These are phyloP conservation scores for Globisporangium polare DNA, from an alignment of 352 stramenopile species.

Conservation along the genomic window DNA sequence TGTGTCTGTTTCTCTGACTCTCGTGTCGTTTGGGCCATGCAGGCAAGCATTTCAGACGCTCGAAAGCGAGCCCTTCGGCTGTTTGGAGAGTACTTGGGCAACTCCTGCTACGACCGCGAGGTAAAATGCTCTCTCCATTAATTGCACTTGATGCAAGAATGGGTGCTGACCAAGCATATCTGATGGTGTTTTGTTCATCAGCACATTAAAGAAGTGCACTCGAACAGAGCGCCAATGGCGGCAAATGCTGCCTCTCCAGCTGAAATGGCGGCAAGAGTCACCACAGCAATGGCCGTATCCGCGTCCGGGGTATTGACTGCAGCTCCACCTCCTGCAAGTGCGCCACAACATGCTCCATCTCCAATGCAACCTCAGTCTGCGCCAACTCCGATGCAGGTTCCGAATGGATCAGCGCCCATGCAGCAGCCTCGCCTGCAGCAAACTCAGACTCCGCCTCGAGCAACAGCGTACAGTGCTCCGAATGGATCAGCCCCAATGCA, in stretches of 20 bases:
- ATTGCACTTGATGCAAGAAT: too few relatives aligned
- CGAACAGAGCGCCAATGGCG: slow-evolving; percentile 33
- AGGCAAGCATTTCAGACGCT: slow-evolving; percentile 81
- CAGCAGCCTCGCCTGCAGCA: slow-evolving; percentile 1
- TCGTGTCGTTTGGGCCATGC: too few relatives aligned
- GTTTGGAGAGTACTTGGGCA: slow-evolving; percentile 85
- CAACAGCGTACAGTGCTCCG: not conserved
- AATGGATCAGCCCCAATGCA: slow-evolving; percentile 1
- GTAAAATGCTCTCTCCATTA: slow-evolving; percentile 13
- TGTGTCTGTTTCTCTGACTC: not conserved
- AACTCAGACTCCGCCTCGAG: slow-evolving; percentile 6
- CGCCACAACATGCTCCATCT: not conserved
- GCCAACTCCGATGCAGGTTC: not conserved
- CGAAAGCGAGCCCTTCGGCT: slow-evolving; percentile 73
- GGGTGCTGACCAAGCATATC: too few relatives aligned
- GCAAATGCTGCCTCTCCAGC: slow-evolving; percentile 12
- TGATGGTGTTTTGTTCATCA: not conserved
- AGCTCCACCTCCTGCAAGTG: not conserved
- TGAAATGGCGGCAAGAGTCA: slow-evolving; percentile 13
- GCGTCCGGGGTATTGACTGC: slow-evolving; percentile 11
- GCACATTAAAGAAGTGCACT: slow-evolving; percentile 75
- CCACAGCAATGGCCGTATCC: slow-evolving; percentile 18
- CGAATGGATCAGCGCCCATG: not conserved
- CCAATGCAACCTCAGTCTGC: not conserved
- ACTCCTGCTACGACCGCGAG: slow-evolving; percentile 87